Evolutionary conservation across 164 flowering plant genomes (phyloP), one percentile per base, ranked within the genome.

Genomic region (Hamamelis virginiana): DNA sequence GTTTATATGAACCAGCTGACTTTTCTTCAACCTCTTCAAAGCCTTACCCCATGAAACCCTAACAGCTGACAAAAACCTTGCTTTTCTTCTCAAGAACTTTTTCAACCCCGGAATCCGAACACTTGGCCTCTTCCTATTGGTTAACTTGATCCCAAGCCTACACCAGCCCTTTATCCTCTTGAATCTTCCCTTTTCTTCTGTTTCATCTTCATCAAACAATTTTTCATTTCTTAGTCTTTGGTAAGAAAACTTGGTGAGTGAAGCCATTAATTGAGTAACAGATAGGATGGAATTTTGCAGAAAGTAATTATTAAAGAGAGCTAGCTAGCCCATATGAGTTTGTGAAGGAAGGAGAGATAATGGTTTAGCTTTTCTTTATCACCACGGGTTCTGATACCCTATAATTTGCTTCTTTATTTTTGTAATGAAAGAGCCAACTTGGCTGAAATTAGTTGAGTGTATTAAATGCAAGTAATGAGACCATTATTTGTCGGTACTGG

Each of bases 151-250:
- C 57, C 5, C 1, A 25, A 71, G 21, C 66, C 73, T 58, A 64
- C 1, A 62, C 64, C 72, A 69, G 16, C 63, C 59, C 48, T 71
- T 75, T n/a, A 22, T 56, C 59, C 59, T 78, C 38, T 59, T 68
- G 52, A 47, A 45, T 15, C 26, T 33, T 52, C 21, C 62, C 62
- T 44, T 56, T 51, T 65, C 75, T 4, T 50, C 72, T 8, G 69
- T 67, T 4, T 27, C 69, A n/a, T n/a, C n/a, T 19, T 74, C 76
- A 28, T 67, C 82, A 59, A 69, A 38, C 64, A 43, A 60, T 4
- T 44, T 75, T 45, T 78, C 85, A 46, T 80, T 64, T 65, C 55
- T 69, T n/a, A 80, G 80, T 45, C 76, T 78, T 0, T 69, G 78
- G 72, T 82, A 84, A 9, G 84, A 71, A 45, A 70, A 26, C 38